These are phyloP conservation scores for Dunaliella primolecta DNA, from an alignment of 139 green algal genomes.

Conservation along the genomic window DNA sequence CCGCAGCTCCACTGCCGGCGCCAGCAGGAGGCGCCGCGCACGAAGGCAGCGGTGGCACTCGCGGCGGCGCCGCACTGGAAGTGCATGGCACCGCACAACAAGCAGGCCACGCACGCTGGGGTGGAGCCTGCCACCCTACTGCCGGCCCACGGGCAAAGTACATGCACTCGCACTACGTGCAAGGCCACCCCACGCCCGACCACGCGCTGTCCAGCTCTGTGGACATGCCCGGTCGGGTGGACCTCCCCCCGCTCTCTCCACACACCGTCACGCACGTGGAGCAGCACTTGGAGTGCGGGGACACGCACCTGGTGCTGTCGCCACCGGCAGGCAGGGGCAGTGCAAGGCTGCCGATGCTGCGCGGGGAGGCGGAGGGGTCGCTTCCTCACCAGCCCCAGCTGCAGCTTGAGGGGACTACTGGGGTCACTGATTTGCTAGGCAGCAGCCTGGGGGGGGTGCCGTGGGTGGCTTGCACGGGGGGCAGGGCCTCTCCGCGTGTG, in stretches of 20 bases:
- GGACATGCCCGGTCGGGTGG: not conserved
- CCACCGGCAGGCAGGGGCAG: not conserved
- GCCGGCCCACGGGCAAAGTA: too few relatives aligned
- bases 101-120: too few relatives aligned
- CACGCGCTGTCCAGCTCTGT: not conserved
- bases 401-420: not conserved
- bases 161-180: not conserved
- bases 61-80: not conserved
- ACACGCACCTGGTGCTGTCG: not conserved
- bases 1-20: not conserved
- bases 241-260: not conserved
- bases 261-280: not conserved
- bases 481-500: not conserved
- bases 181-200: not conserved
- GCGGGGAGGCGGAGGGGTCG: too few relatives aligned
- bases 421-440: not conserved
- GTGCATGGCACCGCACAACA: not conserved
- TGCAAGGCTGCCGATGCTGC: too few relatives aligned
- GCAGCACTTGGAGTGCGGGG: not conserved
- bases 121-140: too few relatives aligned
- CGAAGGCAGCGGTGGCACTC: not conserved
- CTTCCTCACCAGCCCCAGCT: too few relatives aligned
- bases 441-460: not conserved
- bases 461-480: not conserved
- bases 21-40: not conserved